These are phyloP conservation scores for Porpolomopsis calyptriformis DNA, from an alignment of 768 basidiomycete genomes.

Conservation along the genomic window DNA sequence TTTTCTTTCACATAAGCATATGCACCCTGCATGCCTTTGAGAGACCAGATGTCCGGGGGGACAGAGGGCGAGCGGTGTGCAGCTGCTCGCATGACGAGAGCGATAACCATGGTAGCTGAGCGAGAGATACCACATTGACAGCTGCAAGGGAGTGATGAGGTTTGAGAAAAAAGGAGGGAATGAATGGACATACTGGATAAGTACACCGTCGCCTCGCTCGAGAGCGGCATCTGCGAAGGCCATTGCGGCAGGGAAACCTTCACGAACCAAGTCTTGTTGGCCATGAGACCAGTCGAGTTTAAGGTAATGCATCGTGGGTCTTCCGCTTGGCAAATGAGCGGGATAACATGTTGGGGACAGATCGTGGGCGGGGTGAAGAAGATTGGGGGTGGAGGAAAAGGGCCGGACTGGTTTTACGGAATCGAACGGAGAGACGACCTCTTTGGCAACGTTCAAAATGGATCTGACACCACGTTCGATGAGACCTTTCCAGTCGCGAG, in stretches of 20 bases:
- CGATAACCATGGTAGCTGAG: constrained; percentile 83
- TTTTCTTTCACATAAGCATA: constrained; percentile 86
- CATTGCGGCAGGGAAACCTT: constrained; percentile 75
- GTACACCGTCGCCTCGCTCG: constrained; percentile 64
- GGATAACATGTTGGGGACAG: constrained; percentile 50
- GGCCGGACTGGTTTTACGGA: constrained; percentile 42
- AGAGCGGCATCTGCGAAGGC: constrained; percentile 70
- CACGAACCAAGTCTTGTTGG: constrained; percentile 74
- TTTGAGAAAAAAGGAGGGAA: constrained; percentile 9
- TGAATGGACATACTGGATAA: constrained; percentile 64
- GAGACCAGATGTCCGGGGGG: constrained; percentile 63
- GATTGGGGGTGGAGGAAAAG: constrained; percentile 60
- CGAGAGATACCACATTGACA: constrained; percentile 93
- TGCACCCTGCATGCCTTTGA: constrained; percentile 83
- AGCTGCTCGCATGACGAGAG: constrained; percentile 89
- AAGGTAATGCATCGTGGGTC: constrained; percentile 78
- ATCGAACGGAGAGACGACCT: constrained; percentile 69
- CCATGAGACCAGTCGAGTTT: constrained; percentile 91
- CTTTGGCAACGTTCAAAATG: constrained; percentile 88
- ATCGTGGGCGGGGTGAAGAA: constrained; percentile 28
- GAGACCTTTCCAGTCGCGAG: constrained; percentile 67
- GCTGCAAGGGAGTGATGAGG: constrained; percentile 30
- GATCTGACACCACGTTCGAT: constrained; percentile 63
- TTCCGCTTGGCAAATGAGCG: constrained; percentile 53
- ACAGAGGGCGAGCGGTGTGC: constrained; percentile 54